Percentiles rank a stretch among this genome's conserved stretches.
Evolutionary conservation across 2,329 filamentous ascomycete species (phyloP).

Genomic region (Acrocalymma vagum): DNA sequence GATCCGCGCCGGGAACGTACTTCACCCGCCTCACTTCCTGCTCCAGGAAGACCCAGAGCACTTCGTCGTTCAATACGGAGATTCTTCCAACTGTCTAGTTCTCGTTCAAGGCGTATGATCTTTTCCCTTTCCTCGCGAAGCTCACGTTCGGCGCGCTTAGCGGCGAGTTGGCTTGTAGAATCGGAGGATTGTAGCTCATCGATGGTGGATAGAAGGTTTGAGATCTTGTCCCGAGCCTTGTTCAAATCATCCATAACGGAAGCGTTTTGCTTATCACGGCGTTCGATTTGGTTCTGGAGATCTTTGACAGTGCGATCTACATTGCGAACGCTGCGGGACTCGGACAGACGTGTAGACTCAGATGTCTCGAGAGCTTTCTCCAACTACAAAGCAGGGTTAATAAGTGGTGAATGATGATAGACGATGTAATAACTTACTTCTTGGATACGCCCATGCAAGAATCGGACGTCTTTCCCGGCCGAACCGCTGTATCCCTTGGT

Average conservation of each 20-base stretch:
- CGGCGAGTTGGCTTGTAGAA: conserved; percentile 79
- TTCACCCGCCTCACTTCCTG: conserved; percentile 54
- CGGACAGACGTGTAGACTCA: conserved; percentile 78
- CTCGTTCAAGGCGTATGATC: conserved; percentile 80
- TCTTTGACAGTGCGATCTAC: conserved; percentile 95
- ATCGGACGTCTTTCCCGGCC: conserved; percentile 93
- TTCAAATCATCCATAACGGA: conserved; percentile 84
- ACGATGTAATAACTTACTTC: conserved; percentile 70
- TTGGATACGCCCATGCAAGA: conserved; percentile 91
- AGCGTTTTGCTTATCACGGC: conserved; percentile 85
- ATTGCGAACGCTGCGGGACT: conserved; percentile 87
- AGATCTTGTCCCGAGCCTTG: conserved; percentile 88
- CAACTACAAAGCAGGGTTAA: conserved; percentile 65
- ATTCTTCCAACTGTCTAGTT: conserved; percentile 82
- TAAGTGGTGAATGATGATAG: conserved; percentile 3
- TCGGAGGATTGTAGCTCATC: conserved; percentile 93
- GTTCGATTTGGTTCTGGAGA: conserved; percentile 88
- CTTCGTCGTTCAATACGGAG: conserved; percentile 68
- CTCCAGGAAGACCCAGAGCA: conserved; percentile 41
- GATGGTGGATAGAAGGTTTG: conserved; percentile 87
- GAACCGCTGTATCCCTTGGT: conserved; percentile 92
- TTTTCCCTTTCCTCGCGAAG: conserved; percentile 89
- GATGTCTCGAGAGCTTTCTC: conserved; percentile 87
- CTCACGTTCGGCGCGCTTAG: conserved; percentile 88
- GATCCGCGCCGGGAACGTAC: conserved; percentile 53